Percentiles rank a stretch among this genome's conserved stretches.
Evolutionary conservation across 345 rosid species (phyloP).

Genomic region (Isatis tinctoria): DNA sequence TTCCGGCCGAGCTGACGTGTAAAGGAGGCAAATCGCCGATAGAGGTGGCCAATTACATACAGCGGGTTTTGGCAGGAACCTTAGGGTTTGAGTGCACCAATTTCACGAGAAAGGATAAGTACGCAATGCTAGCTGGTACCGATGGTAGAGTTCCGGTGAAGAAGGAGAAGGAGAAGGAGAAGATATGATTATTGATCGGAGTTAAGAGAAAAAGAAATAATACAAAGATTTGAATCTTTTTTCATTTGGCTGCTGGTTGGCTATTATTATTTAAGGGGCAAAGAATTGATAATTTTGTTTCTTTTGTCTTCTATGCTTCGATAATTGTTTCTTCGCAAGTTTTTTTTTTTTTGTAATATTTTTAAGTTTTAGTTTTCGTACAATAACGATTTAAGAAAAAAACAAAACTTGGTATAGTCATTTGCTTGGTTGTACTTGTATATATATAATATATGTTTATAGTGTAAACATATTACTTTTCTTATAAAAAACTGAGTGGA

Average conservation of each 20-base stretch:
- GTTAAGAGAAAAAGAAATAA: slow-evolving; percentile 16
- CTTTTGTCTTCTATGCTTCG: slow-evolving; percentile 5
- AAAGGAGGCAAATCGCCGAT: slow-evolving; percentile 79
- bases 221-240: slow-evolving; percentile 10
- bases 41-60: slow-evolving; percentile 88
- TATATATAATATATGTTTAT: slow-evolving; percentile 2
- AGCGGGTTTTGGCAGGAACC: slow-evolving; percentile 78
- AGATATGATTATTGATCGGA: slow-evolving; percentile 15
- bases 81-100: slow-evolving; percentile 89
- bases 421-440: neutral
- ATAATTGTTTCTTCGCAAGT: slow-evolving; percentile 2
- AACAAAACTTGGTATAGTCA: neutral
- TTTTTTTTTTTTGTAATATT: neutral
- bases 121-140: slow-evolving; percentile 81
- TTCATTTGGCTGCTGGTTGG: slow-evolving; percentile 2
- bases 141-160: slow-evolving; percentile 53
- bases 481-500: neutral
- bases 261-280: neutral
- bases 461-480: neutral
- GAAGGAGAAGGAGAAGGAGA: slow-evolving; percentile 31
- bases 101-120: slow-evolving; percentile 91
- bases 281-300: slow-evolving; percentile 13
- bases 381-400: slow-evolving; percentile 4
- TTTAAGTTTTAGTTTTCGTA: slow-evolving; percentile 10
- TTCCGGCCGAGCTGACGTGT: slow-evolving; percentile 75